phyloP scores from a whole-genome alignment of 305 asterid species.

The Rubia peregrina region DNA sequence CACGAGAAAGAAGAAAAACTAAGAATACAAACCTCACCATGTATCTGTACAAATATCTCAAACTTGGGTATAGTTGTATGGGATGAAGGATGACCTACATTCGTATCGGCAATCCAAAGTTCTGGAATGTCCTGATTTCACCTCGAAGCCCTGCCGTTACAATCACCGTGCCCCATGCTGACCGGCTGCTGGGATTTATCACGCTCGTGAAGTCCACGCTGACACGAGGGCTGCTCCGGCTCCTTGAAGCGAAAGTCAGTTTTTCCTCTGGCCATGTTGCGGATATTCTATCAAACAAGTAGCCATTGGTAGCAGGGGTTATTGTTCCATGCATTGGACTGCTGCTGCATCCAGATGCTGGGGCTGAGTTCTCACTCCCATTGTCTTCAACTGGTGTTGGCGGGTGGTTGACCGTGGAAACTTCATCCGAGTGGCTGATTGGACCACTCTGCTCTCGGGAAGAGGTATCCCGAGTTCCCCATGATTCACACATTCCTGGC shows the following conservation, averaged over 20 bases:
- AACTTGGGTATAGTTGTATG: conserved; percentile 4
- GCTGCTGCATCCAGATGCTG: conserved; percentile 45
- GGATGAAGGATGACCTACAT: conserved; percentile 22
- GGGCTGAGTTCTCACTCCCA: conserved; percentile 42
- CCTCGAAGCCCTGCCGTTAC: conserved; percentile 91
- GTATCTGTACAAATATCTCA: conserved; percentile 62
- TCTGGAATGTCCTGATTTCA: conserved; percentile 81
- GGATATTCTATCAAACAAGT: conserved; percentile 68
- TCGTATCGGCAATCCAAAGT: conserved; percentile 84
- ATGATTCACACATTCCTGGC: conserved; percentile 60
- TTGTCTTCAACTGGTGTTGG: conserved; percentile 53
- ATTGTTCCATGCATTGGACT: conserved; percentile 59
- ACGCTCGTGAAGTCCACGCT: conserved; percentile 60
- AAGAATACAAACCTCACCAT: conserved; percentile 52
- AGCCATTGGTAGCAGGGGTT: conserved; percentile 52
- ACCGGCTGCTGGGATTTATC: conserved; percentile 38
- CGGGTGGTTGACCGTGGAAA: conserved; percentile 46
- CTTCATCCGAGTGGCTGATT: conserved; percentile 43
- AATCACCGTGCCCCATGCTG: conserved; percentile 91
- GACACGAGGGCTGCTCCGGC: conserved; percentile 47
- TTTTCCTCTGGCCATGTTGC: conserved; percentile 96
- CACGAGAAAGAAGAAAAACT: conserved; percentile 26
- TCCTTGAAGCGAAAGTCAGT: conserved; percentile 49
- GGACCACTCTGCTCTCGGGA: conserved; percentile 34
- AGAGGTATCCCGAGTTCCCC: conserved; percentile 32